Evolutionary conservation across 2,329 filamentous ascomycete species (phyloP).

Genomic region (Cercospora janseana): DNA sequence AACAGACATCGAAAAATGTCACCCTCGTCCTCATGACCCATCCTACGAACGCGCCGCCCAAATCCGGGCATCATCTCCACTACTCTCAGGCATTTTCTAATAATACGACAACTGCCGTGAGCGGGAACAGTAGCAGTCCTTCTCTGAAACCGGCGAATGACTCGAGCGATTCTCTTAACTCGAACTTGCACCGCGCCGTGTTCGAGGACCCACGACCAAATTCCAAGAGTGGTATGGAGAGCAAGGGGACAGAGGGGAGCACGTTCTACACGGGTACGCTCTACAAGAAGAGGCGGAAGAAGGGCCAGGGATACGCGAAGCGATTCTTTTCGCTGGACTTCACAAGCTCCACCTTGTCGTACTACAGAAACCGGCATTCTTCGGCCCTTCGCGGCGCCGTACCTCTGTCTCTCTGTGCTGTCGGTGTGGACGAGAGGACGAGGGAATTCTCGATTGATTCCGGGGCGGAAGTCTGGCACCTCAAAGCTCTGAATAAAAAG

Average conservation of each 20-base stretch:
- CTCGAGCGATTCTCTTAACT: slow-evolving; percentile 53
- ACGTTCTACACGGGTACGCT: slow-evolving; percentile 80
- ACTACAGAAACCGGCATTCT: slow-evolving; percentile 92
- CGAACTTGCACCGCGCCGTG: slow-evolving; percentile 35
- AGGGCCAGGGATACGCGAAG: slow-evolving; percentile 87
- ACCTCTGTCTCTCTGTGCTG: slow-evolving; percentile 83
- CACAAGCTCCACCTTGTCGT: slow-evolving; percentile 88
- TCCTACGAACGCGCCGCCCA: slow-evolving; percentile 75
- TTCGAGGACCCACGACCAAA: slow-evolving; percentile 43
- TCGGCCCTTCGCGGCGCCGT: slow-evolving; percentile 90
- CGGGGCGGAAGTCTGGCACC: slow-evolving; percentile 93
- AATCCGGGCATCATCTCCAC: slow-evolving; percentile 68
- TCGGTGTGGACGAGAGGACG: slow-evolving; percentile 82
- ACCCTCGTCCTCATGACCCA: slow-evolving; percentile 95
- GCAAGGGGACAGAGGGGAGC: slow-evolving; percentile 35
- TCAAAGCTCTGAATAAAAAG: slow-evolving; percentile 75
- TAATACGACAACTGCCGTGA: slow-evolving; percentile 40
- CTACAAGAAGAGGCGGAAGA: slow-evolving; percentile 87
- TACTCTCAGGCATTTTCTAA: slow-evolving; percentile 56
- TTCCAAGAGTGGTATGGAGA: slow-evolving; percentile 39
- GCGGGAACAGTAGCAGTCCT: slow-evolving; percentile 40
- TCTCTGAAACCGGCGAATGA: slow-evolving; percentile 45
- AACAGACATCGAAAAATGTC: slow-evolving; percentile 88
- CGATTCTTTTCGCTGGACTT: slow-evolving; percentile 97
- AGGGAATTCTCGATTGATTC: slow-evolving; percentile 96